Evolutionary conservation across 352 stramenopile genomes (phyloP), one percentile per base, ranked within the genome.

Genomic region (Pythium dissimile): DNA sequence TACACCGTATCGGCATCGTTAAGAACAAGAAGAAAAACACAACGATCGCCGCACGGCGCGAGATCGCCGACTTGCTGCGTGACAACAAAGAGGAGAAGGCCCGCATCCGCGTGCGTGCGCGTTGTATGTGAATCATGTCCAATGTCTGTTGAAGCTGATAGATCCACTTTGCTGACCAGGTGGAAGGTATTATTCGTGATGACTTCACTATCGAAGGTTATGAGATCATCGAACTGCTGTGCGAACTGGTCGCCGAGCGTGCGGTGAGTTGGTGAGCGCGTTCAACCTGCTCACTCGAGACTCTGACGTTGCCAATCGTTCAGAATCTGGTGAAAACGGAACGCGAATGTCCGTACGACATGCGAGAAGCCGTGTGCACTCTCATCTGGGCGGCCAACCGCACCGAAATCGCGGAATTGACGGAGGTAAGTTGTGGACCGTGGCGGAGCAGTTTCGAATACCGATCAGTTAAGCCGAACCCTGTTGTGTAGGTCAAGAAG

Each of bases 131-230:
- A 39, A 38, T 31, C 27, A 11, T 27, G 20, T 31, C 42, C 24
- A 51, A 15, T 18, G 11, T 31, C 10, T 54, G 39, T 11, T 63
- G 49, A 26, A 12, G n/a, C n/a, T 20, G 28, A 21, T 28, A 34
- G 24, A 13, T 12, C n/a, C n/a, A n/a, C n/a, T n/a, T n/a, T n/a
- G n/a, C n/a, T n/a, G n/a, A 43, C 13, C 55, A 94, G 84, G 84
- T 95, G 31, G 85, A 95, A 72, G 83, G 85, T 10, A 91, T 99
- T 23, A 98, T 99, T 66, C 86, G 92, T 12, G 93, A 98, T 41
- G 96, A 99, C 65, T 96, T 97, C 61, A 95, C 91, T 12, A 87
- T 98, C 27, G 94, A 99, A 72, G 95, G 92, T 5, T 98, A 98
- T 67, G 94, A 98, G 66, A 97, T 98, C 62, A 67, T 99, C 26